Evolutionary conservation across 75 land plant genomes (phyloP).

Genomic region (Larix kaempferi): DNA sequence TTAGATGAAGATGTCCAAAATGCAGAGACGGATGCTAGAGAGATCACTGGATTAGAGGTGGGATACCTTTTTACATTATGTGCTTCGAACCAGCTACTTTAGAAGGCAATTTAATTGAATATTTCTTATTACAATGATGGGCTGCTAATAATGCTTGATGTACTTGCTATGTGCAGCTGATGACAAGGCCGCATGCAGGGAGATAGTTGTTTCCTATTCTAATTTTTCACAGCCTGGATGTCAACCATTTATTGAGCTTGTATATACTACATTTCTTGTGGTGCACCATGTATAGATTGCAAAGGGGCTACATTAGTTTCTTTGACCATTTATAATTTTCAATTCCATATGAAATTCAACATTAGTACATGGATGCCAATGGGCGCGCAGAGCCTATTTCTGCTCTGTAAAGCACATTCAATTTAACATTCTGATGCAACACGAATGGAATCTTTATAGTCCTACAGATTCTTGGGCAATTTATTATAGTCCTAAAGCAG

Average conservation of each 20-base stretch:
- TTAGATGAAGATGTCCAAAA: slow-evolving; percentile 14
- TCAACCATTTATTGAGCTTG: background rate
- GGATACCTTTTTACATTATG: background rate
- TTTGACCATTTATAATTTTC: background rate
- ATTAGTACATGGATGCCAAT: background rate
- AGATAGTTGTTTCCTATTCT: background rate
- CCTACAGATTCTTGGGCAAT: no score
- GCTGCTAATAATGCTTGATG: background rate
- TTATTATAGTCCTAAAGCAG: no score
- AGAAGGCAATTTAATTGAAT: background rate
- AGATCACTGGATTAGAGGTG: slow-evolving; percentile 5
- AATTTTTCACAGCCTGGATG: background rate
- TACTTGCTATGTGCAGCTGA: slow-evolving; percentile 1
- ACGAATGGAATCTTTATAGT: background rate
- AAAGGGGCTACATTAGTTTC: background rate
- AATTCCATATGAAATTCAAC: background rate
- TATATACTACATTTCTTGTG: background rate
- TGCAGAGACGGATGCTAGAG: slow-evolving; percentile 6
- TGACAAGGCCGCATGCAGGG: slow-evolving; percentile 1
- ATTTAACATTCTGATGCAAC: background rate
- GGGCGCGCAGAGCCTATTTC: no score
- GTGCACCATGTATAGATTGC: background rate
- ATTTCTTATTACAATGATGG: background rate
- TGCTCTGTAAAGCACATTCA: background rate
- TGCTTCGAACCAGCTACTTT: background rate